A percentile compares a stretch with the other conserved stretches of the same genome.
Evolutionary conservation across 352 stramenopile genomes (phyloP).

Genomic region (Pythium periplocum): DNA sequence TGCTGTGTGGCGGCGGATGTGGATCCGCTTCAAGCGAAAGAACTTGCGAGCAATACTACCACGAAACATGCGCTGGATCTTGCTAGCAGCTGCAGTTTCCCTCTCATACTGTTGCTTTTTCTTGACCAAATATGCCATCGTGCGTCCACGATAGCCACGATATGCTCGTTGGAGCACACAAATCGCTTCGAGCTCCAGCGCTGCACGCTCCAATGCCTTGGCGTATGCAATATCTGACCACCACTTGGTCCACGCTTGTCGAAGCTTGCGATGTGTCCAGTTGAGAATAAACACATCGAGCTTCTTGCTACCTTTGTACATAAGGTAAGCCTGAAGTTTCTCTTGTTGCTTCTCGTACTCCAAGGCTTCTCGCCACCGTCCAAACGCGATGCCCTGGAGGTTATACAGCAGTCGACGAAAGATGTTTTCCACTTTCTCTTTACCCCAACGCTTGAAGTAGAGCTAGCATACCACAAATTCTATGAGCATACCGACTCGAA

Average conservation of each 20-base stretch:
- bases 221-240: slow-evolving; percentile 42
- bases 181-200: slow-evolving; percentile 45
- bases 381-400: slow-evolving; percentile 54
- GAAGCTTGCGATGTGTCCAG: slow-evolving; percentile 63
- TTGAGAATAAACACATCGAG: slow-evolving; percentile 66
- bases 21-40: slow-evolving; percentile 43
- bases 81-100: slow-evolving; percentile 35
- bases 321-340: slow-evolving; percentile 60
- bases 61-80: slow-evolving; percentile 61
- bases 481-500: background rate
- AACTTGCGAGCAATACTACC: slow-evolving; percentile 56
- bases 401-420: slow-evolving; percentile 68
- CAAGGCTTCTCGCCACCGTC: slow-evolving; percentile 46
- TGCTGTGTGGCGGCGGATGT: slow-evolving; percentile 33
- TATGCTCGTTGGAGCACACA: slow-evolving; percentile 56
- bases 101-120: slow-evolving; percentile 31
- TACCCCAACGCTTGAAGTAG: slow-evolving; percentile 78
- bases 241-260: slow-evolving; percentile 68
- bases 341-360: slow-evolving; percentile 66
- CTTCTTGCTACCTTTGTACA: slow-evolving; percentile 78
- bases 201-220: slow-evolving; percentile 44
- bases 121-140: slow-evolving; percentile 43
- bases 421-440: slow-evolving; percentile 72
- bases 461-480: slow-evolving; percentile 19
- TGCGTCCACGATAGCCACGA: slow-evolving; percentile 36